A percentile compares a stretch with the other conserved stretches of the same genome.
These are phyloP conservation scores for Macrophomina pseudophaseolina DNA, from an alignment of 2,329 filamentous ascomycete species.

Conservation along the genomic window DNA sequence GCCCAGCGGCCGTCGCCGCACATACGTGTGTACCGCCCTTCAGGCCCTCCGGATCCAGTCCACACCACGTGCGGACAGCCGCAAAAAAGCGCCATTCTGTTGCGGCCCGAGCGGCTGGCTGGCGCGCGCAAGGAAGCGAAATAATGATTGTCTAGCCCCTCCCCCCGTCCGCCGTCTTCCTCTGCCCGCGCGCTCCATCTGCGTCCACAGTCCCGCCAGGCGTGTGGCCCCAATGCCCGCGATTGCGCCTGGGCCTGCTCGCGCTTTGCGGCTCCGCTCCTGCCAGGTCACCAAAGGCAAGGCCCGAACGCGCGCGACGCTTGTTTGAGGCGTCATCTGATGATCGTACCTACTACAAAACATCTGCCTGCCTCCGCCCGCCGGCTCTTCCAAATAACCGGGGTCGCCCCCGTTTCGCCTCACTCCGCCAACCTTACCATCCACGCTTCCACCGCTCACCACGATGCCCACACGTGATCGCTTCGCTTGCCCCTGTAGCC, in stretches of 20 bases:
- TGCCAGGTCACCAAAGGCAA: constrained; percentile 17
- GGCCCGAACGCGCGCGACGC: constrained; percentile 18
- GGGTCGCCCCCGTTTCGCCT: constrained; percentile 16
- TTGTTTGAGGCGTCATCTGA: constrained; percentile 22
- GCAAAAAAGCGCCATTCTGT: constrained; percentile 6
- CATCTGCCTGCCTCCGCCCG: neutral
- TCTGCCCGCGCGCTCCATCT: constrained; percentile 6
- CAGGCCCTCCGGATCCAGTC: constrained; percentile 6
- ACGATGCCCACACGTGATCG: neutral
- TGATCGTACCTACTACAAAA: constrained; percentile 21
- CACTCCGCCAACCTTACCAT: neutral
- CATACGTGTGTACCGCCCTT: neutral
- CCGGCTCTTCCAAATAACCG: constrained; percentile 20
- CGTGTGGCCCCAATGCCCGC: neutral
- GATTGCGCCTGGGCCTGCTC: constrained; percentile 4
- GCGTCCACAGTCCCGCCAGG: neutral
- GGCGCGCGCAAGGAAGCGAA: constrained; percentile 18
- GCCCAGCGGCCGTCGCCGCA: neutral
- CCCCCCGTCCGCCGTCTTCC: neutral
- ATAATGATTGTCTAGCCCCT: constrained; percentile 18
- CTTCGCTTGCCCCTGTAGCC: constrained; percentile 15
- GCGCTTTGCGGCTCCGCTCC: constrained; percentile 15
- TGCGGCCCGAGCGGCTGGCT: constrained; percentile 16
- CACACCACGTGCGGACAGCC: constrained; percentile 19
- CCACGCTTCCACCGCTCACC: neutral